A percentile compares a stretch with the other conserved stretches of the same genome.
Conservation (phyloP, 1,284 basidiomycete species). For the Moesziomyces globuligerus region DNA sequence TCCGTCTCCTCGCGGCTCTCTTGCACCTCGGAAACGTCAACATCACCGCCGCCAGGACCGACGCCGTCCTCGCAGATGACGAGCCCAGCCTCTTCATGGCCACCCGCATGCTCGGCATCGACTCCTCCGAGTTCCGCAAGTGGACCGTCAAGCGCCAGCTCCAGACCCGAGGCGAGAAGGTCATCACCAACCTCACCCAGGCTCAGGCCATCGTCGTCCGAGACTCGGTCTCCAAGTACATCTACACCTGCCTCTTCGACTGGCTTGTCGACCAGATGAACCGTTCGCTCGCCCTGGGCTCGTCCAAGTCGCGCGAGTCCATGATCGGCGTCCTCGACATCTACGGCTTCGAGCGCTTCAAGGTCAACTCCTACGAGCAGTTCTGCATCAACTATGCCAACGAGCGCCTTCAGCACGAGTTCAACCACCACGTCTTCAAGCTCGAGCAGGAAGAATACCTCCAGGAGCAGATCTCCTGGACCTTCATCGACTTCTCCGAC, state of each 20-base stretch:
- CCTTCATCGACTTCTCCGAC: slow-evolving; percentile 97
- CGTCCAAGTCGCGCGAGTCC: slow-evolving; percentile 86
- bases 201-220: slow-evolving; percentile 93
- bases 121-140: slow-evolving; percentile 93
- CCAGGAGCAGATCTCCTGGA: slow-evolving; percentile 98
- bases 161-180: slow-evolving; percentile 92
- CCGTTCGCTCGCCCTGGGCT: slow-evolving; percentile 89
- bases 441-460: slow-evolving; percentile 99
- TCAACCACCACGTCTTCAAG: slow-evolving; percentile 72
- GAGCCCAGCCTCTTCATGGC: slow-evolving; percentile 84
- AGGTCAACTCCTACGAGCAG: slow-evolving; percentile 92
- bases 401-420: slow-evolving; percentile 90
- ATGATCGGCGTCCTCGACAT: slow-evolving; percentile 97
- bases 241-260: slow-evolving; percentile 98
- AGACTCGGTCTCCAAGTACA: slow-evolving; percentile 97
- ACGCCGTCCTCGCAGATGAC: slow-evolving; percentile 84
- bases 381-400: slow-evolving; percentile 99
- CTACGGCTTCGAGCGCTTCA: slow-evolving; percentile 69
- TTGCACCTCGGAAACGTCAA: slow-evolving; percentile 97
- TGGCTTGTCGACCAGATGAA: slow-evolving; percentile 98
- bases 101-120: slow-evolving; percentile 88
- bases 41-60: slow-evolving; percentile 81
- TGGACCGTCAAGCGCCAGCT: slow-evolving; percentile 99
- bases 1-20: slow-evolving; percentile 89
- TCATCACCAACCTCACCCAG: slow-evolving; percentile 84